Evolutionary conservation across 306 rosid species (phyloP).

Genomic region (Argentina anserina): DNA sequence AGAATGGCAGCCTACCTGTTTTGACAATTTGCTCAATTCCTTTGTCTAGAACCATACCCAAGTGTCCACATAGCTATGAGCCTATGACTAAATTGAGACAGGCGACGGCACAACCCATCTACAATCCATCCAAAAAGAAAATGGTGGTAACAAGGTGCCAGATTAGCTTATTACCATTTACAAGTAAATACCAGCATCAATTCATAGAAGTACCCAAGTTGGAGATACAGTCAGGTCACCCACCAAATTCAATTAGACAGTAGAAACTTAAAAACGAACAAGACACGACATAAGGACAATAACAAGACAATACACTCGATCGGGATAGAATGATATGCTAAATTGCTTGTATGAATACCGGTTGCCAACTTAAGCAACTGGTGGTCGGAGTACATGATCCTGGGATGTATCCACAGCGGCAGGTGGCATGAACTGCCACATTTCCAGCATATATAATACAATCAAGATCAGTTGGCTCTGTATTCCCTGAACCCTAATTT

Average conservation of each 20-base stretch:
- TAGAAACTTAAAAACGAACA: constrained; percentile 25
- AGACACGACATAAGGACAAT: constrained; percentile 12
- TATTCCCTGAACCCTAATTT: too few relatives aligned
- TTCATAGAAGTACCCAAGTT: constrained; percentile 44
- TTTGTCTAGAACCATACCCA: constrained; percentile 1
- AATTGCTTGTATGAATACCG: constrained; percentile 35
- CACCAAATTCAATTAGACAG: constrained; percentile 47
- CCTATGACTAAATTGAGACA: too few relatives aligned
- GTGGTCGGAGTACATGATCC: constrained; percentile 97
- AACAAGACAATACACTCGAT: constrained; percentile 36
- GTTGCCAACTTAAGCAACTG: constrained; percentile 70
- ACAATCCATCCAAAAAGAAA: constrained; percentile 3
- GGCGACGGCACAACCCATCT: too few relatives aligned
- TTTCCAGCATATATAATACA: too few relatives aligned
- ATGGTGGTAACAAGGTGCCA: constrained; percentile 17
- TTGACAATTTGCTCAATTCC: not conserved
- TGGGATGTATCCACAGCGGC: constrained; percentile 93
- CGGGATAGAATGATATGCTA: constrained; percentile 40
- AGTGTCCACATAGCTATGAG: too few relatives aligned
- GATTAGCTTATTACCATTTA: constrained; percentile 58
- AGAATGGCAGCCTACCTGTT: not conserved
- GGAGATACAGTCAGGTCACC: constrained; percentile 39
- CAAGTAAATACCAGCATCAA: constrained; percentile 53
- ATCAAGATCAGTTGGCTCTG: too few relatives aligned
- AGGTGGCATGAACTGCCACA: constrained; percentile 99